These are phyloP conservation scores for Nelumbo lutea DNA, from an alignment of 164 flowering plant genomes.

Conservation along the genomic window DNA sequence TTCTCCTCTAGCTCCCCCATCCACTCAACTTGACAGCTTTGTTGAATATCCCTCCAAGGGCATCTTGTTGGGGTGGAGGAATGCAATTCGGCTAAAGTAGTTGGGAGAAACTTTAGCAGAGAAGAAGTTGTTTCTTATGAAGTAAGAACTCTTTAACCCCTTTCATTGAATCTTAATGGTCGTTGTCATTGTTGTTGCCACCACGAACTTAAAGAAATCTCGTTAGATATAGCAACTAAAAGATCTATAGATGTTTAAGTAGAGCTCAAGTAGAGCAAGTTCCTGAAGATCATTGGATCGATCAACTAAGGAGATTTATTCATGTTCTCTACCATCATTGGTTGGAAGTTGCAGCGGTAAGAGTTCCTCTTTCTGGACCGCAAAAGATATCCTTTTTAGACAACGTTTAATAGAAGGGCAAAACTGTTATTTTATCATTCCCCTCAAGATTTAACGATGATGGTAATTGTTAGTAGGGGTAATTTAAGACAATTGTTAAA, in stretches of 20 bases:
- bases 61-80: constrained; percentile 66
- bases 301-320: too few relatives aligned
- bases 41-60: constrained; percentile 71
- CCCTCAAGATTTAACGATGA: too few relatives aligned
- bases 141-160: constrained; percentile 75
- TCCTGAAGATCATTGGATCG: too few relatives aligned
- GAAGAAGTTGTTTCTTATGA: constrained; percentile 47
- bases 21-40: constrained; percentile 27
- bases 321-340: too few relatives aligned
- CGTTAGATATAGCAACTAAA: constrained; percentile 35
- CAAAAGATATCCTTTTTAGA: too few relatives aligned
- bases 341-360: too few relatives aligned
- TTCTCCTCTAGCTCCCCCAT: constrained; percentile 37
- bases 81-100: constrained; percentile 50
- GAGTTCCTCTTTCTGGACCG: too few relatives aligned
- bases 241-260: constrained; percentile 74
- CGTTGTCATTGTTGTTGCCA: constrained; percentile 64
- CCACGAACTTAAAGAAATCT: constrained; percentile 46
- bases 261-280: too few relatives aligned
- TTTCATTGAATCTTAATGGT: constrained; percentile 68
- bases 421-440: too few relatives aligned
- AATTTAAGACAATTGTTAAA: too few relatives aligned
- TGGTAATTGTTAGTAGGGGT: too few relatives aligned
- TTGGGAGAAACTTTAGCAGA: constrained; percentile 38
- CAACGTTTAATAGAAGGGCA: too few relatives aligned